These are phyloP conservation scores for Cryphonectria parasitica DNA, from an alignment of 2,329 filamentous ascomycete genomes.

Conservation along the genomic window DNA sequence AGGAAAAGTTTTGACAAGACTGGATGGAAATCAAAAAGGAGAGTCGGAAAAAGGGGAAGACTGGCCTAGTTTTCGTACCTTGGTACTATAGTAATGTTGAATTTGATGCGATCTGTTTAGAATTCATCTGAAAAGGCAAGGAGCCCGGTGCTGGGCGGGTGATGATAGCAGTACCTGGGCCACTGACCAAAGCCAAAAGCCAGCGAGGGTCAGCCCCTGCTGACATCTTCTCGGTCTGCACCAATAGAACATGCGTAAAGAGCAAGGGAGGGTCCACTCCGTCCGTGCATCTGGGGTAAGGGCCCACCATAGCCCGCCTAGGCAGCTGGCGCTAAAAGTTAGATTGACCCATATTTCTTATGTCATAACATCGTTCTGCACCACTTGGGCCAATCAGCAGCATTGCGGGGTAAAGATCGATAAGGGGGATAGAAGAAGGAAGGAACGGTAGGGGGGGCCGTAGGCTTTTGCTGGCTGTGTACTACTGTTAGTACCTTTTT, in stretches of 20 bases:
- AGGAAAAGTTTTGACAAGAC: neutral
- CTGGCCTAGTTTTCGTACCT: neutral
- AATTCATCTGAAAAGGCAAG: slow-evolving; percentile 4
- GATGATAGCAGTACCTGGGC: neutral
- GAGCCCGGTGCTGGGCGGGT: neutral
- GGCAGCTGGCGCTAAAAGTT: slow-evolving; percentile 1
- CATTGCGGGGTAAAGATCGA: slow-evolving; percentile 25
- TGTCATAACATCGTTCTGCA: slow-evolving; percentile 6
- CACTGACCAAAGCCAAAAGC: neutral
- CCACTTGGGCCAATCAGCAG: slow-evolving; percentile 14
- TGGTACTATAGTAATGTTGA: neutral
- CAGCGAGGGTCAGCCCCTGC: neutral
- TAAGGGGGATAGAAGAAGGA: slow-evolving; percentile 11
- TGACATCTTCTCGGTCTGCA: neutral
- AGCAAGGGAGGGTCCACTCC: slow-evolving; percentile 11
- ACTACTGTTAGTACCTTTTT: neutral
- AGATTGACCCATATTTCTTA: neutral
- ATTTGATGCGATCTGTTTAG: neutral
- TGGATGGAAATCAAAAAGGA: neutral
- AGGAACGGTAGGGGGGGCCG: slow-evolving; percentile 4
- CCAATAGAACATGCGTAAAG: neutral
- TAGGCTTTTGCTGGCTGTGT: neutral
- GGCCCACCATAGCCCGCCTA: slow-evolving; percentile 16
- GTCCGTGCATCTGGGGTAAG: slow-evolving; percentile 22
- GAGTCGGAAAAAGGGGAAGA: neutral